Conservation (phyloP, 2,329 filamentous ascomycete genomes). For the Cercospora sp. region DNA sequence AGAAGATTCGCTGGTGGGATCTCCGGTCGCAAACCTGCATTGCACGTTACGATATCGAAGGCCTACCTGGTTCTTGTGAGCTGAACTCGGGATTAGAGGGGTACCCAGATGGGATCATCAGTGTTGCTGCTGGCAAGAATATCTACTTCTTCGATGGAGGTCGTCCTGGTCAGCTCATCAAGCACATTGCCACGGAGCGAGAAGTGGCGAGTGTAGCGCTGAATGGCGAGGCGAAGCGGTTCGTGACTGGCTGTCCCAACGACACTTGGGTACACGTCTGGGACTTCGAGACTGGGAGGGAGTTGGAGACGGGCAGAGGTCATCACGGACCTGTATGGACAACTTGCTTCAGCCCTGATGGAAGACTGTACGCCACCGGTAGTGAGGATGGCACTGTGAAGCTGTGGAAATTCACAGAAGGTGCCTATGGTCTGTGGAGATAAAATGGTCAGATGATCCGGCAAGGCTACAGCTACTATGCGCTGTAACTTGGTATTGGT, state of each 20-base stretch:
- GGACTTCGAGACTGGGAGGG: constrained; percentile 77
- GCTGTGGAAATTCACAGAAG: constrained; percentile 70
- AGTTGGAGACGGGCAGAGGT: constrained; percentile 91
- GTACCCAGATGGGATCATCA: constrained; percentile 68
- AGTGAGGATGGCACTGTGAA: constrained; percentile 98
- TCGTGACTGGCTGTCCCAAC: constrained; percentile 85
- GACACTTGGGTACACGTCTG: constrained; percentile 98
- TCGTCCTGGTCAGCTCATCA: constrained; percentile 68
- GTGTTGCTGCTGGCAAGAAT: constrained; percentile 89
- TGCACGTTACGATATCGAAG: constrained; percentile 75
- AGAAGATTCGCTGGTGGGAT: constrained; percentile 93
- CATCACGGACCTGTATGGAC: constrained; percentile 98
- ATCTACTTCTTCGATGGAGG: constrained; percentile 87
- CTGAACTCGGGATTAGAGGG: constrained; percentile 68
- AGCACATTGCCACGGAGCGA: constrained; percentile 75
- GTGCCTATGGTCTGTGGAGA: constrained; percentile 66
- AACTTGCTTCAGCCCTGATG: constrained; percentile 88
- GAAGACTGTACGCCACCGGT: constrained; percentile 91
- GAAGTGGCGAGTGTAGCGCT: constrained; percentile 89
- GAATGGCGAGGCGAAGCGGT: constrained; percentile 75
- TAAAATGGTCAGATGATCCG: constrained; percentile 32
- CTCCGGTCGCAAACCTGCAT: constrained; percentile 73
- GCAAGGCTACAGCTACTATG: neutral
- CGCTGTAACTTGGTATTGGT: neutral
- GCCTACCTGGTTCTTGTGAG: constrained; percentile 88